phyloP scores from a whole-genome alignment of 2,329 filamentous ascomycete genomes.

The Talaromyces sp. region DNA sequence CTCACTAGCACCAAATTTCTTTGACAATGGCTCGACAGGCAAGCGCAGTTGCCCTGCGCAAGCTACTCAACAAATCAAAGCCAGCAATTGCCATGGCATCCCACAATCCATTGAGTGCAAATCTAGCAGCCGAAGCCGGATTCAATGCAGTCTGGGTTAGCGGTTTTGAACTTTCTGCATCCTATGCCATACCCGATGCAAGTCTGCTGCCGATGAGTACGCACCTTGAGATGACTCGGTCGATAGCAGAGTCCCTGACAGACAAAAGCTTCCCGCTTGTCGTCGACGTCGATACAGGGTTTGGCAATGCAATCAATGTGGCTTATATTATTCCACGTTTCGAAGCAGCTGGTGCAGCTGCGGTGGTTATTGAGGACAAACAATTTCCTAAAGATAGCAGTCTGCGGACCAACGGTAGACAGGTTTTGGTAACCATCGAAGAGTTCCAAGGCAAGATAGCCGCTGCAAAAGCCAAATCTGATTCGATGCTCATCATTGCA shows the following conservation, averaged over 20 bases:
- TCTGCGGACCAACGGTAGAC: neutral
- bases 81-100: neutral
- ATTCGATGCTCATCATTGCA: neutral
- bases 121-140: neutral
- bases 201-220: neutral
- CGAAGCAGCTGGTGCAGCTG: neutral
- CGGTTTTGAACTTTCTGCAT: neutral
- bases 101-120: neutral
- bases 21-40: neutral
- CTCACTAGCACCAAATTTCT: neutral
- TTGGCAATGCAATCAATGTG: neutral
- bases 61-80: neutral
- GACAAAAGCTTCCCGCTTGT: neutral
- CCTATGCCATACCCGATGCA: neutral
- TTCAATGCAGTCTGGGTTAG: neutral
- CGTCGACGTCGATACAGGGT: neutral
- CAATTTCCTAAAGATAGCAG: neutral
- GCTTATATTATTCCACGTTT: neutral
- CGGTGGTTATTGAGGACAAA: neutral
- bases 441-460: neutral
- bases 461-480: neutral
- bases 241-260: neutral
- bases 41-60: neutral
- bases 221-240: neutral
- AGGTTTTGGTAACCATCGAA: neutral